phyloP scores from a whole-genome alignment of 495 filamentous ascomycete genomes.

The Mytilinidion resinicola region DNA sequence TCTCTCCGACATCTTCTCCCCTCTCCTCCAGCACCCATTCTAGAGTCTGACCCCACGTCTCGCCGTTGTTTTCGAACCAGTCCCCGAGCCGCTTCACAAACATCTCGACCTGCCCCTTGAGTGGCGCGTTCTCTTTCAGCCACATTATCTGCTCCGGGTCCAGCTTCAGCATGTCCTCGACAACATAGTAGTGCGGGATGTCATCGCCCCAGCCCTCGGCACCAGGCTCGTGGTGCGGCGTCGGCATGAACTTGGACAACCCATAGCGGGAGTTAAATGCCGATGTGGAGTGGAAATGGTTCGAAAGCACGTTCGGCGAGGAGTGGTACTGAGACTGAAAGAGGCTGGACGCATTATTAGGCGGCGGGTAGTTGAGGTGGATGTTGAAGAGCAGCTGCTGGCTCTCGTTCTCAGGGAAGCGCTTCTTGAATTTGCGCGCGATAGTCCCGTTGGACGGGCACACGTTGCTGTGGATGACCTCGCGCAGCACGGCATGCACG shows the following conservation, averaged over 20 bases:
- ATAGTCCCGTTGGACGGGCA: constrained; percentile 58
- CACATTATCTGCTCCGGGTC: constrained; percentile 53
- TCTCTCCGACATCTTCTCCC: constrained; percentile 42
- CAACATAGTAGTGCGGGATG: constrained; percentile 55
- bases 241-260: constrained; percentile 26
- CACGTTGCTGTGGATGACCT: constrained; percentile 48
- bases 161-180: constrained; percentile 62
- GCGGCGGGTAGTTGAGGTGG: constrained; percentile 44
- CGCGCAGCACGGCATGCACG: constrained; percentile 42
- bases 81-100: constrained; percentile 49
- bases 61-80: constrained; percentile 60
- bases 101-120: constrained; percentile 50
- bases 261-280: constrained; percentile 21
- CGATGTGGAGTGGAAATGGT: constrained; percentile 35
- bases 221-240: constrained; percentile 36
- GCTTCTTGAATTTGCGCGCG: constrained; percentile 51
- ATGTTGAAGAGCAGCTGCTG: constrained; percentile 49
- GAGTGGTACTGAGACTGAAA: constrained; percentile 21
- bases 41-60: constrained; percentile 50
- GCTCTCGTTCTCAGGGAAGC: constrained; percentile 43
- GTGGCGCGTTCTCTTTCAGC: constrained; percentile 47
- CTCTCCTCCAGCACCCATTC: constrained; percentile 51
- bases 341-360: constrained; percentile 8
- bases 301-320: constrained; percentile 11
- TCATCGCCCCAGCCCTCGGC: constrained; percentile 58